Conservation (phyloP, 2,329 filamentous ascomycete genomes). For the Parascedosporium putredinis region DNA sequence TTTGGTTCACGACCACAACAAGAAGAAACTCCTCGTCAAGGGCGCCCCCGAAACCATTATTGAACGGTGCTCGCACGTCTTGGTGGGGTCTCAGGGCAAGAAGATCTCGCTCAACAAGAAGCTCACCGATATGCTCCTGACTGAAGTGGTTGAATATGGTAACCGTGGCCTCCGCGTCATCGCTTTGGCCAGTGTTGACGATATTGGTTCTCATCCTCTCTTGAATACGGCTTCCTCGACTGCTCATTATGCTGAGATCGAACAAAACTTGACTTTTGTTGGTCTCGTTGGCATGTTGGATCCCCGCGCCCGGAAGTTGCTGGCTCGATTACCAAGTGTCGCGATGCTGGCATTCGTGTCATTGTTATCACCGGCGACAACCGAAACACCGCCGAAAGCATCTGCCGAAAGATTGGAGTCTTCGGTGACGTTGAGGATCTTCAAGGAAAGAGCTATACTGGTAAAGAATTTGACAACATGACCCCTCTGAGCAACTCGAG, state of each 20-base stretch:
- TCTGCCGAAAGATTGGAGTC: constrained; percentile 93
- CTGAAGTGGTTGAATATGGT: constrained; percentile 81
- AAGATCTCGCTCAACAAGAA: constrained; percentile 61
- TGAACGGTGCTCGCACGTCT: constrained; percentile 75
- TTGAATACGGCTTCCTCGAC: constrained; percentile 69
- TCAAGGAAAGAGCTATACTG: constrained; percentile 86
- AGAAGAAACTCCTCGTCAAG: constrained; percentile 84
- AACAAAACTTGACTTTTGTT: constrained; percentile 89
- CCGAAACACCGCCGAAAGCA: constrained; percentile 92
- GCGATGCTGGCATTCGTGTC: constrained; percentile 86
- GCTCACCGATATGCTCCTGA: constrained; percentile 58
- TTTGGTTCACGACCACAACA: constrained; percentile 58
- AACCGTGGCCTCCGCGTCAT: constrained; percentile 91
- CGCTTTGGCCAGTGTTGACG: constrained; percentile 75
- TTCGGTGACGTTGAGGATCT: constrained; percentile 77
- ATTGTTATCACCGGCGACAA: constrained; percentile 98
- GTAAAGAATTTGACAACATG: constrained; percentile 85
- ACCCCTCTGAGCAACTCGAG: constrained; percentile 69
- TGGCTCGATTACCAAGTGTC: constrained; percentile 77
- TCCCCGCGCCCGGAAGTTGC: constrained; percentile 89
- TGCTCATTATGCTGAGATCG: constrained; percentile 72
- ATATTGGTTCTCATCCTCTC: constrained; percentile 60
- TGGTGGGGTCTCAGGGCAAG: constrained; percentile 70
- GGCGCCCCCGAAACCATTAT: constrained; percentile 91
- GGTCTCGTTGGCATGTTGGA: constrained; percentile 95